Percentiles rank a stretch among this genome's conserved stretches.
Evolutionary conservation across 2,329 filamentous ascomycete species (phyloP).

Genomic region (Colletotrichum tropicicola): DNA sequence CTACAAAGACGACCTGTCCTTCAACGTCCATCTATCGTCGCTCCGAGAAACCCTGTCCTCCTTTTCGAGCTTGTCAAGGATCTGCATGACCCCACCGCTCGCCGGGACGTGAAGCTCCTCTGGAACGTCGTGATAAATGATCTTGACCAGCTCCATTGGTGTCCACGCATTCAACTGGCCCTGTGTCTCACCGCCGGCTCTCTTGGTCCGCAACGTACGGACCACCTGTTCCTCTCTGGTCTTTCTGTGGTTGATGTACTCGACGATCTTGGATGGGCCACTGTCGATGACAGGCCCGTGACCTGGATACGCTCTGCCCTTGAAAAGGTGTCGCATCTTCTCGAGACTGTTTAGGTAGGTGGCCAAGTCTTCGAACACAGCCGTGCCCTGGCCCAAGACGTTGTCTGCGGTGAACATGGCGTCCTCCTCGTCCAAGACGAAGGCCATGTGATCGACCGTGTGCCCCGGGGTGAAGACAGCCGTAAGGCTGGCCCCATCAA

Average conservation of each 20-base stretch:
- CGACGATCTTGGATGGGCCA: constrained; percentile 74
- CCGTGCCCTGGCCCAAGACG: constrained; percentile 85
- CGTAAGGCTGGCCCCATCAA: constrained; percentile 71
- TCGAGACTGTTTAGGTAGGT: constrained; percentile 75
- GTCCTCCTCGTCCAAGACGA: constrained; percentile 80
- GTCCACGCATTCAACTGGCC: constrained; percentile 61
- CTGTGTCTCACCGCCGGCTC: constrained; percentile 33
- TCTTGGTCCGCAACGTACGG: constrained; percentile 59
- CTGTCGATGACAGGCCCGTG: constrained; percentile 84
- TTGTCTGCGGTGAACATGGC: constrained; percentile 92
- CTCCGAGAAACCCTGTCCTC: constrained; percentile 72
- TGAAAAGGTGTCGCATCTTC: constrained; percentile 72
- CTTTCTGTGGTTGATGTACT: constrained; percentile 86
- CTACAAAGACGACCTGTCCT: constrained; percentile 52
- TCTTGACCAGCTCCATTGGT: constrained; percentile 84
- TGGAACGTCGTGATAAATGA: constrained; percentile 84
- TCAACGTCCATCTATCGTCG: constrained; percentile 52
- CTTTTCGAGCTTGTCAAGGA: constrained; percentile 78
- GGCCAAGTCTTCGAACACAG: constrained; percentile 81
- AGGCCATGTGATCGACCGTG: constrained; percentile 82
- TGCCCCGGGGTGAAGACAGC: constrained; percentile 74
- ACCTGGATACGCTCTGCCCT: constrained; percentile 82
- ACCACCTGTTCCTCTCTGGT: constrained; percentile 83
- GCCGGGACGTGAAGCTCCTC: constrained; percentile 80
- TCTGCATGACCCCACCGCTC: constrained; percentile 77